Evolutionary conservation across 768 basidiomycete species (phyloP).

Genomic region (Macrolepiota dolichaula): DNA sequence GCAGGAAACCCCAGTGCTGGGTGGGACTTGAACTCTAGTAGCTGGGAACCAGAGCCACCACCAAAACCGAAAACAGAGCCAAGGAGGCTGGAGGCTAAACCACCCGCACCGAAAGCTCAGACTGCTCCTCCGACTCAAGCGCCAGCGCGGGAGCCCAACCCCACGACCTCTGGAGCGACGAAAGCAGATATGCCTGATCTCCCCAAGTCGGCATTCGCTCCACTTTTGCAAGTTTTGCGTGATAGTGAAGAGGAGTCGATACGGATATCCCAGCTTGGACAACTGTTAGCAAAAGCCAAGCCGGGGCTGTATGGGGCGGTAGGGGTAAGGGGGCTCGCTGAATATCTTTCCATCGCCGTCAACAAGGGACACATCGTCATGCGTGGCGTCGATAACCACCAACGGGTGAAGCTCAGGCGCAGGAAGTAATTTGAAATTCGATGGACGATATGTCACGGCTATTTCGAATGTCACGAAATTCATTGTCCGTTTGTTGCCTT

Average conservation of each 20-base stretch:
- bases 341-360: conserved; percentile 10
- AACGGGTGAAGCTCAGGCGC: conserved; percentile 1
- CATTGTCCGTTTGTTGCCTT: not conserved
- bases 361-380: conserved; percentile 2
- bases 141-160: not conserved
- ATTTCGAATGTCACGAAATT: not conserved
- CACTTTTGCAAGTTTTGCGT: not conserved
- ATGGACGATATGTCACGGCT: not conserved
- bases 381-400: not conserved
- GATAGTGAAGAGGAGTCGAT: not conserved
- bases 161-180: not conserved
- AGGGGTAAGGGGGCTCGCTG: conserved; percentile 8
- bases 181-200: not conserved
- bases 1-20: not conserved
- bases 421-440: not conserved
- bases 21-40: not conserved
- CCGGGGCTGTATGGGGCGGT: conserved; percentile 6
- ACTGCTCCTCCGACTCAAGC: not conserved
- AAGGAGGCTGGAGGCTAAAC: not conserved
- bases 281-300: not conserved
- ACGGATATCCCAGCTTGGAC: conserved; percentile 1
- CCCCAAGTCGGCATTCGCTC: not conserved
- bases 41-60: not conserved
- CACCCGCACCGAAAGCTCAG: not conserved
- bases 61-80: not conserved